These are phyloP conservation scores for Epichloe amarillans DNA, from an alignment of 2,329 filamentous ascomycete species.

Conservation along the genomic window DNA sequence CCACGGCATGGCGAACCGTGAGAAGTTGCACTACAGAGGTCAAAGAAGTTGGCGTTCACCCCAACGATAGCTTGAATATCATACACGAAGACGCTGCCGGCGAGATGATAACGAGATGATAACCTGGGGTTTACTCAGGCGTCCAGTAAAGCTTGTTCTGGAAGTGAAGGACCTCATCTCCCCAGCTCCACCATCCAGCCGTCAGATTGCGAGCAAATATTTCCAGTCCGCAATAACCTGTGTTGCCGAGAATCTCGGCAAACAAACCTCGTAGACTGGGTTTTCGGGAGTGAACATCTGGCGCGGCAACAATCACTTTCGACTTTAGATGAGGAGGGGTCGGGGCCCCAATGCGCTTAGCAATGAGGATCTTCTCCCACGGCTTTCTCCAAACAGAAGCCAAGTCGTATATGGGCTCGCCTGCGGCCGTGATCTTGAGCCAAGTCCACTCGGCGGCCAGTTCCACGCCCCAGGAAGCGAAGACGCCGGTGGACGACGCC, in stretches of 20 bases:
- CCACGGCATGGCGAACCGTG: background rate
- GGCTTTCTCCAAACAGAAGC: constrained; percentile 57
- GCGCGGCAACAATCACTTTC: constrained; percentile 54
- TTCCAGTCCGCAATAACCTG: constrained; percentile 49
- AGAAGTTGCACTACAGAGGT: background rate
- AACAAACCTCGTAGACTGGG: constrained; percentile 55
- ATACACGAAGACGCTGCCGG: too few relatives aligned
- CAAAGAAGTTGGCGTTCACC: background rate
- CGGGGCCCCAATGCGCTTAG: constrained; percentile 24
- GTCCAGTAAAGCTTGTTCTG: constrained; percentile 45
- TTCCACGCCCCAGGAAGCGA: constrained; percentile 53
- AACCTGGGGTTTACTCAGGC: background rate
- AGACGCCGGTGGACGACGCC: constrained; percentile 38
- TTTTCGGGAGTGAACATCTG: constrained; percentile 68
- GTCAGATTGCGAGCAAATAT: constrained; percentile 65
- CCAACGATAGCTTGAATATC: too few relatives aligned
- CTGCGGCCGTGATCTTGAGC: constrained; percentile 56
- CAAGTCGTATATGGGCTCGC: constrained; percentile 50
- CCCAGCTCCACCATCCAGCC: constrained; percentile 67
- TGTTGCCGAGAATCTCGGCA: constrained; percentile 33
- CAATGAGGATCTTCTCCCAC: constrained; percentile 62
- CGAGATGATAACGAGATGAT: background rate
- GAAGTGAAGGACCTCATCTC: constrained; percentile 58
- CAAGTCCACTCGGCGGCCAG: constrained; percentile 62
- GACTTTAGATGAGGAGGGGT: constrained; percentile 14